A percentile compares a stretch with the other conserved stretches of the same genome.
Conservation (phyloP, 73 alveolate genomes). For the Paramecium caudatum region DNA sequence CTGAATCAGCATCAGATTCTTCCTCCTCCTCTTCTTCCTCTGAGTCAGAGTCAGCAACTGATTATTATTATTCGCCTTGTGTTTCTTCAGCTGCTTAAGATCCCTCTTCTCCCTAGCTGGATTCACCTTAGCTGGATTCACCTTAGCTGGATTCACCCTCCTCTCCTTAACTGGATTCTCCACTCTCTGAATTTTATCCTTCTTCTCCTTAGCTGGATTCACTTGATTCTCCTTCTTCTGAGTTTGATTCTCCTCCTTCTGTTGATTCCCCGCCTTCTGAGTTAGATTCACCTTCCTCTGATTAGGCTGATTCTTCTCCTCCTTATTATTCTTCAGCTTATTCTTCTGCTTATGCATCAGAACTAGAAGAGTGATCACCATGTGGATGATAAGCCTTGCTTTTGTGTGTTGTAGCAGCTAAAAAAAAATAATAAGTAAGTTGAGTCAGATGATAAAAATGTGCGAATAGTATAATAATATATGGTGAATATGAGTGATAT, state of each 20-base stretch:
- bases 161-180: too few relatives aligned
- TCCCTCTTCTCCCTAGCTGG: conserved; percentile 1
- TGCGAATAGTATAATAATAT: neutral
- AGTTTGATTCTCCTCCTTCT: neutral
- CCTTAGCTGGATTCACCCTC: neutral
- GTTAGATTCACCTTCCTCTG: too few relatives aligned
- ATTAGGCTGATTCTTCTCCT: neutral
- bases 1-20: conserved; percentile 5
- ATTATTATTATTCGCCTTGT: neutral
- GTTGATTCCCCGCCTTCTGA: neutral
- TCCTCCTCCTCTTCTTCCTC: conserved; percentile 13
- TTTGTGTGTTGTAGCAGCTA: conserved; percentile 44
- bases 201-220: neutral
- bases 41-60: neutral
- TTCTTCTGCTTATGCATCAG: neutral
- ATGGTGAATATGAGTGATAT: neutral
- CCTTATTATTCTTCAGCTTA: conserved; percentile 5
- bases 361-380: too few relatives aligned
- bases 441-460: conserved; percentile 21
- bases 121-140: too few relatives aligned
- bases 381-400: neutral
- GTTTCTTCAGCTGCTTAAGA: neutral
- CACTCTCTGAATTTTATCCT: too few relatives aligned
- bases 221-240: neutral
- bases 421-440: neutral